Evolutionary conservation across 805 yeast species (phyloP), one percentile per base, ranked within the genome.

Genomic region (Groenewaldozyma salmanticensis): DNA sequence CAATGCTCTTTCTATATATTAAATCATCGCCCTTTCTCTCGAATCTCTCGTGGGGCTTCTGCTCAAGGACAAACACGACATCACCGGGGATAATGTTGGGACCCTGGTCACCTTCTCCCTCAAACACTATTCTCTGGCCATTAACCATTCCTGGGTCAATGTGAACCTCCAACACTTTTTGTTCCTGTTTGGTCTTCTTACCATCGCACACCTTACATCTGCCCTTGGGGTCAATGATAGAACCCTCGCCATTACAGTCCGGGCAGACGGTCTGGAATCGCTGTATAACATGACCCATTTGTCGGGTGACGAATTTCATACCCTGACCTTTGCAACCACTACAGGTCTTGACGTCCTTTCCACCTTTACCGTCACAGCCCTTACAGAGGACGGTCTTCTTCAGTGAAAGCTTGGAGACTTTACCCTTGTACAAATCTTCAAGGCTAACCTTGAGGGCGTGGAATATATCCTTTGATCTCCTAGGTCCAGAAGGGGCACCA

Each of bases 201-300:
- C 97, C 99, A 50, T 68, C 68, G 74, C 99, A 92, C 21, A 65
- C 58, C 54, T 75, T 75, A 77, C 99, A 92, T 58, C 87, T 75
- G 67, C 86, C 95, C 68, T 81, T 81, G 40, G 88, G 73, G 61
- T 81, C 78, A 59, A 87, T 75, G 50, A 81, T 81, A 63, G 82
- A 90, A 62, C 99, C 99, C 45, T 81, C 72, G 60, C 97, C 98
- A 51, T 77, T 67, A 78, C 99, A 92, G 45, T 66, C 79, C 53
- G 83, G 90, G 81, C 99, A 92, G 41, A 77, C 79, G 35, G 94
- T 78, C 70, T 92, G 97, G 77, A 84, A 84, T 73, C 96, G 83
- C 71, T 92, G 99, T 58, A 92, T 83, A 88, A 92, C 86, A 52
- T 95, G 96, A 54, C 99, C 99, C 96, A 92, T 88, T 68, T 92